Evolutionary conservation across 805 yeast genomes (phyloP).

Genomic region (Wickerhamiella azyma): DNA sequence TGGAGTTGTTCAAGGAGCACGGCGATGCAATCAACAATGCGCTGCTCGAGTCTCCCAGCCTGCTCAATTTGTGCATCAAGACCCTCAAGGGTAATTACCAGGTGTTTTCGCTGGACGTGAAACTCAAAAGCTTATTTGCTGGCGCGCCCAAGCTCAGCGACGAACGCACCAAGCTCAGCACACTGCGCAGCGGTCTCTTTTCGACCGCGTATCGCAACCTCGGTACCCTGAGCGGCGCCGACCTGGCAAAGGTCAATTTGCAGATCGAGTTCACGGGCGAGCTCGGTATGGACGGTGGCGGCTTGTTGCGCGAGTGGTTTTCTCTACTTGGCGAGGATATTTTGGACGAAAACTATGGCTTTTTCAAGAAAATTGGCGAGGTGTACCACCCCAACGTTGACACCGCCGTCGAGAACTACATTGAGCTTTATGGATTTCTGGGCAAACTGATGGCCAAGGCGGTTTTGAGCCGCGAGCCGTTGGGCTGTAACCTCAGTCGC

Average conservation of each 20-base stretch:
- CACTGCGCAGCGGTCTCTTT: not conserved
- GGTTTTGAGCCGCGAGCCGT: slow-evolving; percentile 92
- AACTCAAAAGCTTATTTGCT: not conserved
- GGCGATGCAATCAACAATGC: not conserved
- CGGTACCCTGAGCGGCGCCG: not conserved
- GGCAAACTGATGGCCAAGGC: slow-evolving; percentile 98
- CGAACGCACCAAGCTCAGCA: not conserved
- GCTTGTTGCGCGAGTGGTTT: slow-evolving; percentile 96
- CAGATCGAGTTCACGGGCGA: slow-evolving; percentile 99
- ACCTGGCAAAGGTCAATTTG: slow-evolving; percentile 58
- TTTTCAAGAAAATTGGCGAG: slow-evolving; percentile 93
- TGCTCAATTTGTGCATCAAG: not conserved
- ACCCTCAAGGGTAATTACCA: not conserved
- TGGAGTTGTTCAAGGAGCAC: not conserved
- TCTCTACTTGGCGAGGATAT: slow-evolving; percentile 91
- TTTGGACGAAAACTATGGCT: slow-evolving; percentile 95
- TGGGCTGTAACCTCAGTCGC: slow-evolving; percentile 96
- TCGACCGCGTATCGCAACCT: not conserved
- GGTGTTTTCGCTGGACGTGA: not conserved
- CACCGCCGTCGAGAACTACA: slow-evolving; percentile 89
- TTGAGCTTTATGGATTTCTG: slow-evolving; percentile 92
- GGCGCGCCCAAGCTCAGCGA: not conserved
- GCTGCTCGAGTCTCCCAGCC: not conserved
- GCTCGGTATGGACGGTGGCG: slow-evolving; percentile 99
- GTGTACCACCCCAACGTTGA: slow-evolving; percentile 97